phyloP scores from a whole-genome alignment of 2,329 filamentous ascomycete species.

The Arachnomyces sp. region DNA sequence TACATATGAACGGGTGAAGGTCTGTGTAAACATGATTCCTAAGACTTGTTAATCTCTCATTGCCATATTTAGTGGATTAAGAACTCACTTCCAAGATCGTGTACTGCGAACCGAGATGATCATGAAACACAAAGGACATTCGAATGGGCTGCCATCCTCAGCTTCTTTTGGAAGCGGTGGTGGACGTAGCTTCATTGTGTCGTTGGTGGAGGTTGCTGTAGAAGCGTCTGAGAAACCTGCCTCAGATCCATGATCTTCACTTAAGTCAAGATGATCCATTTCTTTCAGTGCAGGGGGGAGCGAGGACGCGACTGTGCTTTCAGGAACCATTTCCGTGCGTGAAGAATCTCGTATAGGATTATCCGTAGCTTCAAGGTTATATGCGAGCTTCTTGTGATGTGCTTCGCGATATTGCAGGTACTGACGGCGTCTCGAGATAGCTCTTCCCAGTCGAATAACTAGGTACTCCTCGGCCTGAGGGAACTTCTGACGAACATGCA shows the following conservation, averaged over 20 bases:
- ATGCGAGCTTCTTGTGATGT: conserved; percentile 26
- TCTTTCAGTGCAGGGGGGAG: not conserved
- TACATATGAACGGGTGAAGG: conserved; percentile 2
- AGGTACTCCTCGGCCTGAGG: conserved; percentile 13
- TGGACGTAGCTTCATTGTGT: not conserved
- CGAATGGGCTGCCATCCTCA: conserved; percentile 20
- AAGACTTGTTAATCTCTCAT: no score
- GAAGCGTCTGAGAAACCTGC: not conserved
- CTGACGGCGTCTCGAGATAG: conserved; percentile 27
- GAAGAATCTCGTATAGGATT: no score
- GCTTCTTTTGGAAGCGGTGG: conserved; percentile 21
- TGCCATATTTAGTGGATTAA: conserved; percentile 5
- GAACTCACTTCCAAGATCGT: conserved; percentile 22
- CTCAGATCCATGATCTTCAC: not conserved
- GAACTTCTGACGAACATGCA: conserved; percentile 25
- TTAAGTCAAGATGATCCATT: not conserved
- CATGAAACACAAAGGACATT: conserved; percentile 36
- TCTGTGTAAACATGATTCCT: conserved; percentile 2
- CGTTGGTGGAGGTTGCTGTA: conserved; percentile 15
- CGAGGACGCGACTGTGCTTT: no score
- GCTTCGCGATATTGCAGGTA: conserved; percentile 32
- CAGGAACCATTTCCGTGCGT: no score
- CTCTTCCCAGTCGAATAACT: conserved; percentile 21
- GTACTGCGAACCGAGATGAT: conserved; percentile 22
- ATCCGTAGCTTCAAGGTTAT: conserved; percentile 21